A percentile compares a stretch with the other conserved stretches of the same genome.
Evolutionary conservation across 768 basidiomycete genomes (phyloP).

Genomic region (Suillus luteus): DNA sequence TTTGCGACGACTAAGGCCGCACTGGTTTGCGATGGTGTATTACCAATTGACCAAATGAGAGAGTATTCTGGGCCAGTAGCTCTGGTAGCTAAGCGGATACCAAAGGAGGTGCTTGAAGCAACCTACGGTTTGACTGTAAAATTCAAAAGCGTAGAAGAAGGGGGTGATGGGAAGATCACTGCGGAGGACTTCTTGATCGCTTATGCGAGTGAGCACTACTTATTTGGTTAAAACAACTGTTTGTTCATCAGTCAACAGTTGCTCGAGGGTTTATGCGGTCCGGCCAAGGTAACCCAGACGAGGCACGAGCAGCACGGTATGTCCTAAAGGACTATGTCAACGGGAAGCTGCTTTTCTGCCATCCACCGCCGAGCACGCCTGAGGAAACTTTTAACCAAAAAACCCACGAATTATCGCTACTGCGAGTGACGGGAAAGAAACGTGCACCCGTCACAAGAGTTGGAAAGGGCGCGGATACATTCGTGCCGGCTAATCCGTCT

Average conservation of each 20-base stretch:
- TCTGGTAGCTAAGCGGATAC: slow-evolving; percentile 77
- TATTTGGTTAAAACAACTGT: slow-evolving; percentile 14
- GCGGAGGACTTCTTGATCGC: slow-evolving; percentile 83
- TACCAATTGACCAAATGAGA: slow-evolving; percentile 96
- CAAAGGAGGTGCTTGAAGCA: slow-evolving; percentile 82
- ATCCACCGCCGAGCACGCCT: slow-evolving; percentile 76
- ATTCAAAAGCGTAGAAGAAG: slow-evolving; percentile 68
- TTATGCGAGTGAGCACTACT: slow-evolving; percentile 80
- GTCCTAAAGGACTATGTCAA: slow-evolving; percentile 97
- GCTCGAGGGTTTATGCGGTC: slow-evolving; percentile 90
- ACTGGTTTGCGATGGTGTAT: slow-evolving; percentile 92
- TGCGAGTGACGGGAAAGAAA: slow-evolving; percentile 75
- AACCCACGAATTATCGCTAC: slow-evolving; percentile 62
- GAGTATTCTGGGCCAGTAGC: slow-evolving; percentile 87
- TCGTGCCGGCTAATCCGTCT: slow-evolving; percentile 49
- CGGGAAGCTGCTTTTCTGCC: slow-evolving; percentile 88
- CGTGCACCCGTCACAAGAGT: slow-evolving; percentile 87
- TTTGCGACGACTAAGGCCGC: slow-evolving; percentile 97
- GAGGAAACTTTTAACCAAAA: slow-evolving; percentile 74
- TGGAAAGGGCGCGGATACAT: slow-evolving; percentile 81
- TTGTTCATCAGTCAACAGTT: slow-evolving; percentile 52
- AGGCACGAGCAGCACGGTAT: slow-evolving; percentile 89
- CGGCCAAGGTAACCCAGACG: slow-evolving; percentile 96
- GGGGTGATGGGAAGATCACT: slow-evolving; percentile 73
- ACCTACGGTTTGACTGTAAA: slow-evolving; percentile 85